Conservation (phyloP, 1,284 basidiomycete genomes). For the Stereum hirsutum region DNA sequence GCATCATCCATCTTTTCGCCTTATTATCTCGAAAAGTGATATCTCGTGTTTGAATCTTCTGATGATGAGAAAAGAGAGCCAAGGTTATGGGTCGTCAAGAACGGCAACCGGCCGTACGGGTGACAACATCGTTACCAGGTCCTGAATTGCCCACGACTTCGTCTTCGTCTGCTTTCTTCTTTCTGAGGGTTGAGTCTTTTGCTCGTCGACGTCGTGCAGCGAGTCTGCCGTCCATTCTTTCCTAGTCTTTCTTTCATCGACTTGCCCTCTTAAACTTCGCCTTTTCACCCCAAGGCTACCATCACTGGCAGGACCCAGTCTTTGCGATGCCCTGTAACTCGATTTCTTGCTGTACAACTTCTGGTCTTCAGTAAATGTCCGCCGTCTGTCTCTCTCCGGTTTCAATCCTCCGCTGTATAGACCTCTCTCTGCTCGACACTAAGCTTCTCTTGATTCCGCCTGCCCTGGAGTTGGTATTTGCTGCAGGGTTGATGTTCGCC, state of each 20-base stretch:
- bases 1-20: too few species aligned
- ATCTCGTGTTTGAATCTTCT: too few species aligned
- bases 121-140: too few species aligned
- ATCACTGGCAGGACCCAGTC: constrained; percentile 12
- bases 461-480: constrained; percentile 50
- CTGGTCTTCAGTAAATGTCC: constrained; percentile 22
- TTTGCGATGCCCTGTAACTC: constrained; percentile 11
- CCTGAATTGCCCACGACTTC: too few species aligned
- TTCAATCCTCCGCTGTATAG: constrained; percentile 60
- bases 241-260: constrained; percentile 10
- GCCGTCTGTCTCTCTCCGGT: constrained; percentile 60
- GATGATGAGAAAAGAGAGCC: too few species aligned
- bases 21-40: too few species aligned
- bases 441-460: constrained; percentile 51
- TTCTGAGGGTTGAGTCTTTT: too few species aligned
- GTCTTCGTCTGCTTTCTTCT: too few species aligned
- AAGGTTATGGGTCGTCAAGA: too few species aligned
- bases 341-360: constrained; percentile 7
- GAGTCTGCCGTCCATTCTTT: constrained; percentile 28
- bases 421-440: constrained; percentile 38
- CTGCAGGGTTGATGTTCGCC: constrained; percentile 39
- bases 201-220: constrained; percentile 19
- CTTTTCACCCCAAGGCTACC: too few species aligned
- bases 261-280: too few species aligned
- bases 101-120: too few species aligned